These are phyloP conservation scores for Cladophialophora psammophila DNA, from an alignment of 2,329 filamentous ascomycete species.

Conservation along the genomic window DNA sequence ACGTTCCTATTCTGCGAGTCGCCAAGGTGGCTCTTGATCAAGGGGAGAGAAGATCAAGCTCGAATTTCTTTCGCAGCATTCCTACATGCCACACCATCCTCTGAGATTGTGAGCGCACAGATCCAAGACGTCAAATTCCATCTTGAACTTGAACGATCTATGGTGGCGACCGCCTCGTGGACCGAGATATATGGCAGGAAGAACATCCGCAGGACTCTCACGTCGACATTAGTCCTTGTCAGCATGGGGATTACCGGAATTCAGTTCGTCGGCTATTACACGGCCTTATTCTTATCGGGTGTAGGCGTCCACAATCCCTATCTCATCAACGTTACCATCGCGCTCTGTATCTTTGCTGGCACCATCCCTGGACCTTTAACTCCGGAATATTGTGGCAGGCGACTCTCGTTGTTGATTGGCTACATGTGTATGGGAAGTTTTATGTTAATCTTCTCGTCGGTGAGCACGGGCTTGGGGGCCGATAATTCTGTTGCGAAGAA, in stretches of 20 bases:
- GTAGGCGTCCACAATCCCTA: slow-evolving; percentile 2
- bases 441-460: neutral
- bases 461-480: neutral
- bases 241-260: neutral
- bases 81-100: neutral
- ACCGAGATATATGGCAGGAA: neutral
- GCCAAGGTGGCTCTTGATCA: slow-evolving; percentile 56
- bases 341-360: neutral
- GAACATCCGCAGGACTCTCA: neutral
- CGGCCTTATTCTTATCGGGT: neutral
- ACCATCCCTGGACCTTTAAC: neutral
- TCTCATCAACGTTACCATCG: slow-evolving; percentile 1
- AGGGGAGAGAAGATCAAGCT: slow-evolving; percentile 50
- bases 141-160: neutral
- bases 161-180: neutral
- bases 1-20: slow-evolving; percentile 55
- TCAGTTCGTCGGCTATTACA: neutral
- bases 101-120: neutral
- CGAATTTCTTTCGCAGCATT: slow-evolving; percentile 48
- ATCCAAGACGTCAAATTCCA: neutral
- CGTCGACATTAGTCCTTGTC: neutral
- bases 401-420: neutral
- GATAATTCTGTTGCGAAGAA: neutral
- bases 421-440: neutral
- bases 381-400: neutral